phyloP scores from a whole-genome alignment of 371 early-diverging fungal genomes.

The Apophysomyces trapeziformis region DNA sequence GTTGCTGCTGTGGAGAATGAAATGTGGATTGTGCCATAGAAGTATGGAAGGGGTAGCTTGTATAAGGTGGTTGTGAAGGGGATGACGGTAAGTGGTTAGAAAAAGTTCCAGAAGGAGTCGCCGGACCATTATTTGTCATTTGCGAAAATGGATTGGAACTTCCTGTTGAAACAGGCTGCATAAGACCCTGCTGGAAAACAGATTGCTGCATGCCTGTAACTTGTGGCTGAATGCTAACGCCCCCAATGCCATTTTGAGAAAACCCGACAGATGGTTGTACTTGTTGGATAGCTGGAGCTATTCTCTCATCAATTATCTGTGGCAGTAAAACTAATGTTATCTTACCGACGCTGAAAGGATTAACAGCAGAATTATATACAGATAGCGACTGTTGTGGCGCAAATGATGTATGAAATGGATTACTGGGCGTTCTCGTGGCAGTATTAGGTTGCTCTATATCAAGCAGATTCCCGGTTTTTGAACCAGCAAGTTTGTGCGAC shows the following conservation, averaged over 20 bases:
- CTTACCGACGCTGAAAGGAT: slow-evolving; percentile 1
- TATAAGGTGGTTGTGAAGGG: slow-evolving; percentile 7
- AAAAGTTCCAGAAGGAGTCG: neutral
- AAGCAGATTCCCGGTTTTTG: slow-evolving; percentile 21
- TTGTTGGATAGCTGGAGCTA: neutral
- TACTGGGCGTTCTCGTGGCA: neutral
- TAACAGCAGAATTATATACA: neutral
- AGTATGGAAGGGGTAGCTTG: slow-evolving; percentile 3
- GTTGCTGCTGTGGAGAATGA: slow-evolving; percentile 16
- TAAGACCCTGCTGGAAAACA: slow-evolving; percentile 9
- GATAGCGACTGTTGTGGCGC: slow-evolving; percentile 8
- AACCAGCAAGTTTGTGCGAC: slow-evolving; percentile 25
- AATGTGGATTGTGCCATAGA: slow-evolving; percentile 9
- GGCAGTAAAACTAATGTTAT: slow-evolving; percentile 10
- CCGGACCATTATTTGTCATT: slow-evolving; percentile 13
- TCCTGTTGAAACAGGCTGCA: slow-evolving; percentile 14
- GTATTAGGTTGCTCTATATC: slow-evolving; percentile 17
- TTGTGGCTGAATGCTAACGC: slow-evolving; percentile 9
- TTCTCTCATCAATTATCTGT: neutral
- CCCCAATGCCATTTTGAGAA: slow-evolving; percentile 4
- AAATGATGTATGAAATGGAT: slow-evolving; percentile 12
- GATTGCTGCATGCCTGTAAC: slow-evolving; percentile 9
- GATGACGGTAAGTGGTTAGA: neutral
- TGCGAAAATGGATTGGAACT: slow-evolving; percentile 28
- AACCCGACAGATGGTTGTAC: slow-evolving; percentile 9